Conservation (phyloP, 2,329 filamentous ascomycete genomes). For the Colletotrichum salicis region DNA sequence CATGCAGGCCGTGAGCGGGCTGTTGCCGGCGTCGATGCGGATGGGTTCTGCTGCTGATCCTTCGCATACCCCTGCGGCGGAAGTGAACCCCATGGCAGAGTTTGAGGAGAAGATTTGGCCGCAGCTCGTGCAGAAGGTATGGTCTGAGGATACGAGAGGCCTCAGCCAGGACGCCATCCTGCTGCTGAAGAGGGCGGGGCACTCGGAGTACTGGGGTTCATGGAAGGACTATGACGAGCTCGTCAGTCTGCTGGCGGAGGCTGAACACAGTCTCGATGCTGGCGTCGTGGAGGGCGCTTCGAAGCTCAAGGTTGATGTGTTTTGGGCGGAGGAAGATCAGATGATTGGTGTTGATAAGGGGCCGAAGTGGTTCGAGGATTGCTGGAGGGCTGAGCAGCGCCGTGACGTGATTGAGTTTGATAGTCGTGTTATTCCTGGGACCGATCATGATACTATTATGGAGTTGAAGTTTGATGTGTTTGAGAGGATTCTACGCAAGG, state of each 20-base stretch:
- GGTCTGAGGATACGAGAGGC: constrained; percentile 40
- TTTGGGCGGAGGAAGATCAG: constrained; percentile 43
- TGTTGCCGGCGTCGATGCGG: background rate
- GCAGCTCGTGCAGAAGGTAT: constrained; percentile 39
- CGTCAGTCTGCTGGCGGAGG: constrained; percentile 40
- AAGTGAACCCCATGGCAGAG: background rate
- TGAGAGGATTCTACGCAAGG: constrained; percentile 1
- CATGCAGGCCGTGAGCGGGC: background rate
- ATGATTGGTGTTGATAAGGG: constrained; percentile 43
- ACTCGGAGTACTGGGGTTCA: constrained; percentile 40
- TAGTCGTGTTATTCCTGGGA: constrained; percentile 37
- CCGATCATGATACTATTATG: constrained; percentile 40
- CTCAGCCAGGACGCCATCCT: constrained; percentile 43
- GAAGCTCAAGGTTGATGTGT: constrained; percentile 41
- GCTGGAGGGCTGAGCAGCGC: constrained; percentile 37
- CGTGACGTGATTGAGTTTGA: constrained; percentile 37
- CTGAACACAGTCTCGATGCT: background rate
- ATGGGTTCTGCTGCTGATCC: background rate
- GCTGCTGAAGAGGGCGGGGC: constrained; percentile 40
- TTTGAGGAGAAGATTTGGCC: constrained; percentile 38
- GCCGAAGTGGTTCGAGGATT: constrained; percentile 43
- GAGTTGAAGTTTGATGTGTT: constrained; percentile 2
- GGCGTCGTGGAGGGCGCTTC: constrained; percentile 21
- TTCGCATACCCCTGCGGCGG: background rate
- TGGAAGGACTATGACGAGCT: constrained; percentile 46